A percentile compares a stretch with the other conserved stretches of the same genome.
phyloP scores from a whole-genome alignment of 2,329 filamentous ascomycete species.

The Colletotrichum endophyticum region DNA sequence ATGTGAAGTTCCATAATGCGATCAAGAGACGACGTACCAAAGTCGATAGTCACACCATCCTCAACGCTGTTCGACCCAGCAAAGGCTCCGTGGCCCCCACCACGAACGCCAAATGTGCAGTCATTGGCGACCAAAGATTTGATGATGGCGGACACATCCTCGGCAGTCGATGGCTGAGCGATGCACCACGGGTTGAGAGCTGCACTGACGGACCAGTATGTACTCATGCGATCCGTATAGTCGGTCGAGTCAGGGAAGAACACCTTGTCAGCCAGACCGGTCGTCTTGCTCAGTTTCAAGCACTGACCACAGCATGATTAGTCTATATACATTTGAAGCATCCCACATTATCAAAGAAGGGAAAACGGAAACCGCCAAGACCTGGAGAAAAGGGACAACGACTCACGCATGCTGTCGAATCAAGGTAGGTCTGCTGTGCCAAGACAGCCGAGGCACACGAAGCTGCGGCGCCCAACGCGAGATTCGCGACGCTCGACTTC shows the following conservation, averaged over 20 bases:
- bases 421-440: neutral
- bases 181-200: conserved; percentile 40
- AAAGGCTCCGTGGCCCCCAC: conserved; percentile 40
- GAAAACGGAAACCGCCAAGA: neutral
- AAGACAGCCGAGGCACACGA: neutral
- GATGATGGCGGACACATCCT: conserved; percentile 40
- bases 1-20: neutral
- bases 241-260: conserved; percentile 29
- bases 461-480: neutral
- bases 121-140: conserved; percentile 32
- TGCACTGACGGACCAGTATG: conserved; percentile 41
- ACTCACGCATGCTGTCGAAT: neutral
- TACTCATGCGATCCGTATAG: conserved; percentile 33
- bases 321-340: neutral
- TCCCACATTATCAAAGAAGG: neutral
- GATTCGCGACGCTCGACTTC: neutral
- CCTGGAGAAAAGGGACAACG: neutral
- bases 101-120: conserved; percentile 42
- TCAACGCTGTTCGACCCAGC: conserved; percentile 38
- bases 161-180: conserved; percentile 33
- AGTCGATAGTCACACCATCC: conserved; percentile 41
- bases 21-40: conserved; percentile 24
- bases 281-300: conserved; percentile 23
- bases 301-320: conserved; percentile 25
- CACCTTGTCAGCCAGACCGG: conserved; percentile 31